Evolutionary conservation across 768 basidiomycete genomes (phyloP), one percentile per base, ranked within the genome.

Genomic region (Paxillus rubicundulus): DNA sequence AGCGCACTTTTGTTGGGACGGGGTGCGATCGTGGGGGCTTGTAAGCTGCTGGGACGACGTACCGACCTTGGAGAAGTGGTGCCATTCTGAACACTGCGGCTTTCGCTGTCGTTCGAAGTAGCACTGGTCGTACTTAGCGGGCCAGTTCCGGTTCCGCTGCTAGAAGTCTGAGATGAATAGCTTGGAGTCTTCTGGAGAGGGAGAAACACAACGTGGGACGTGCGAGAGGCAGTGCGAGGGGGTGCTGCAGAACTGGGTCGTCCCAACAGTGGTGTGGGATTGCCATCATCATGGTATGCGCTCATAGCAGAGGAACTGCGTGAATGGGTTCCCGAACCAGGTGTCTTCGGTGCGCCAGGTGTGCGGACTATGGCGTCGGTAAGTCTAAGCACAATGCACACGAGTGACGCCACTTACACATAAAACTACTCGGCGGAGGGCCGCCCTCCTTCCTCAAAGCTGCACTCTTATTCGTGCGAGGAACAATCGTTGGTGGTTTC

Each of bases 1-100:
- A 81, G 70, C 2, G 91, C 89, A 59, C 85, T 90, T 66, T 78
- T 83, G 68, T 93, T 93, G 55, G 75, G 80, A 49, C 87, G 76
- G 8, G 90, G 91, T 9, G 69, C 67, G 53, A 91, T 87, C 4
- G 77, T 74, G 2, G 90, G 88, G 1, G 77, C 74, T 46, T 71
- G 72, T 40, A 81, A 63, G 60, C 84, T 85, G 62, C 80, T 81
- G 3, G 78, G 82, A 17, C 85, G 82, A 4, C 80, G 78, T 2
- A 27, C 36, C 43, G 42, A 55, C 42, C 73, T 71, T 2, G 73
- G 70, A 10, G 64, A 49, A 37, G 45, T 38, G 33, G 52, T 53
- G 5, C 54, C 58, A 10, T 61, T 58, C 17, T 24, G 45, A 4
- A 32, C 53, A 5, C 48, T 53, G n/a, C 55, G 32, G 34, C 56